A percentile compares a stretch with the other conserved stretches of the same genome.
Evolutionary conservation across 441 rosid genomes (phyloP).

Genomic region (Flueggea neowawraea): DNA sequence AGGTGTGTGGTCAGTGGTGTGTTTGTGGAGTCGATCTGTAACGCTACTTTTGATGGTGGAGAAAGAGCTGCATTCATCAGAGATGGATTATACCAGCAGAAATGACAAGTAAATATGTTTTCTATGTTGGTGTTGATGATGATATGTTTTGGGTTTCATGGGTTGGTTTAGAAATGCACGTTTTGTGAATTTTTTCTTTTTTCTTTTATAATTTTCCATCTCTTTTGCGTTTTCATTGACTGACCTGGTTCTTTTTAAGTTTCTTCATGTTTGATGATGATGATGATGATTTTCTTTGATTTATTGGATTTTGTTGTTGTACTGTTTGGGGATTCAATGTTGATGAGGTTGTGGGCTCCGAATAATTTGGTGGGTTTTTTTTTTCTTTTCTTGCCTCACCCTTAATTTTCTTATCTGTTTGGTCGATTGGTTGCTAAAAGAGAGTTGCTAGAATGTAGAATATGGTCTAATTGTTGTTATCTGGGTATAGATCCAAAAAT

Average conservation of each 20-base stretch:
- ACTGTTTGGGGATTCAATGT: too few species aligned
- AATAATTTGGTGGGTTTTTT: too few species aligned
- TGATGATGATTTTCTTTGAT: too few species aligned
- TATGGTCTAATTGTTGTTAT: too few species aligned
- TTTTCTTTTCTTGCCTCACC: too few species aligned
- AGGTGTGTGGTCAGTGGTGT: background rate
- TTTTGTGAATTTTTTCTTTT: background rate
- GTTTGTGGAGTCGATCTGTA: slow-evolving; percentile 15
- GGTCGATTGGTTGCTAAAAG: too few species aligned
- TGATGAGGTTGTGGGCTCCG: too few species aligned
- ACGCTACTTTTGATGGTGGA: slow-evolving; percentile 25
- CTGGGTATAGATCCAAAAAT: too few species aligned
- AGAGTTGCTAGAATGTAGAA: too few species aligned
- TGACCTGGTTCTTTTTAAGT: background rate
- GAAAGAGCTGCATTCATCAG: slow-evolving; percentile 4
- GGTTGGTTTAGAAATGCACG: slow-evolving; percentile 22
- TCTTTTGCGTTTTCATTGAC: too few species aligned
- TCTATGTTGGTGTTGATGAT: background rate
- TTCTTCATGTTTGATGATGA: background rate
- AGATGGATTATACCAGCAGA: slow-evolving; percentile 37
- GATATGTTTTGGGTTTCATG: slow-evolving; percentile 1
- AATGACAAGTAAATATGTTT: slow-evolving; percentile 28
- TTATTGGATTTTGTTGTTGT: too few species aligned
- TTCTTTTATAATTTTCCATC: background rate
- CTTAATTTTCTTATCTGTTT: too few species aligned